These are phyloP conservation scores for Annona cherimola DNA, from an alignment of 164 flowering plant genomes.

Conservation along the genomic window DNA sequence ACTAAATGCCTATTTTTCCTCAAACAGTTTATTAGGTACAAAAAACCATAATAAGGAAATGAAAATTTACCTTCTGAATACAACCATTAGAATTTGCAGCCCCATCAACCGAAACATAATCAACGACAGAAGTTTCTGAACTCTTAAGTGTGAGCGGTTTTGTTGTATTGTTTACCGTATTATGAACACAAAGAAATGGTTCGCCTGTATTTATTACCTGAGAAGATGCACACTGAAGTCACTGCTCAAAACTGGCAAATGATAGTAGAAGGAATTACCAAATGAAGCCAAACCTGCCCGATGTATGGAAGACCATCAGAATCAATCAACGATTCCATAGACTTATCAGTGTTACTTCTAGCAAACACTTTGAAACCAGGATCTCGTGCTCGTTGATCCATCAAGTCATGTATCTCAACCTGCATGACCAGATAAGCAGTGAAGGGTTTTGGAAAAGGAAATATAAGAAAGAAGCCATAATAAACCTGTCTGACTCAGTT, in stretches of 20 bases:
- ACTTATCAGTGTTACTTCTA: conserved; percentile 45
- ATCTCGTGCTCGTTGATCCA: conserved; percentile 38
- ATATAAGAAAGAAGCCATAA: neutral
- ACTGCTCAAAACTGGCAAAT: neutral
- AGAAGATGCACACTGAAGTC: conserved; percentile 5
- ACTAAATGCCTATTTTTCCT: too few relatives aligned
- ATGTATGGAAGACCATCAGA: conserved; percentile 86
- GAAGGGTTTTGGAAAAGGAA: neutral
- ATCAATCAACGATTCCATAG: conserved; percentile 46
- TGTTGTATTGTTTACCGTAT: conserved; percentile 32
- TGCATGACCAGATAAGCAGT: conserved; percentile 22
- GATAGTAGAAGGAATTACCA: neutral
- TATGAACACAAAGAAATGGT: conserved; percentile 48
- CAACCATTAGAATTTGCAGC: conserved; percentile 33
- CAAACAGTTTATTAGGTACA: neutral
- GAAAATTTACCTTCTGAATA: conserved; percentile 54
- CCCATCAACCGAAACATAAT: conserved; percentile 75
- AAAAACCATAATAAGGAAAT: neutral
- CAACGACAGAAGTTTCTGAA: conserved; percentile 66
- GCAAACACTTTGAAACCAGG: conserved; percentile 38
- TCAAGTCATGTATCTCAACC: conserved; percentile 80
- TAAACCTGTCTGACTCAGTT: neutral
- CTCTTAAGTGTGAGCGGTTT: conserved; percentile 39
- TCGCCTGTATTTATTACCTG: conserved; percentile 62
- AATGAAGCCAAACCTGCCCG: conserved; percentile 61